phyloP scores from a whole-genome alignment of 768 basidiomycete species.

The Strobilomyces echinocephalus region DNA sequence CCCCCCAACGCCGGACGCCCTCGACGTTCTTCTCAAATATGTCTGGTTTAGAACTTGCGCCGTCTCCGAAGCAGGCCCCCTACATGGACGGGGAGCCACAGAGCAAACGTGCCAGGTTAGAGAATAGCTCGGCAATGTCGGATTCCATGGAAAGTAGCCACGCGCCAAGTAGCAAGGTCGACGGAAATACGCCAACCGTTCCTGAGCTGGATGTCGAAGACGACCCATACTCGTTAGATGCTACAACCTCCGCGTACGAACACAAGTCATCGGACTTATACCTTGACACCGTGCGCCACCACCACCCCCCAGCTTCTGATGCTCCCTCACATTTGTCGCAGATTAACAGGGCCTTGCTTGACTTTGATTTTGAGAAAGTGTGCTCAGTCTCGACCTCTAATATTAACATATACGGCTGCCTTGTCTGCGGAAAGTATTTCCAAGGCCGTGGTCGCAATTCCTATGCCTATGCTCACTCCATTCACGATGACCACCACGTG shows the following conservation, averaged over 20 bases:
- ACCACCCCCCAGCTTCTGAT: constrained; percentile 11
- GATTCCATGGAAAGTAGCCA: constrained; percentile 27
- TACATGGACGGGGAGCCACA: constrained; percentile 23
- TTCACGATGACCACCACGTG: constrained; percentile 97
- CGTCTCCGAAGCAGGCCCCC: constrained; percentile 4
- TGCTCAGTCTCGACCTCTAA: constrained; percentile 96
- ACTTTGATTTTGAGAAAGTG: constrained; percentile 99
- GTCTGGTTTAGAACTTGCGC: constrained; percentile 9
- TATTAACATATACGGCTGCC: constrained; percentile 96
- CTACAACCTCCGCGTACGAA: constrained; percentile 21
- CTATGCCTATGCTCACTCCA: constrained; percentile 94
- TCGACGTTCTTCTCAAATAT: constrained; percentile 9
- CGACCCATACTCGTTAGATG: constrained; percentile 27
- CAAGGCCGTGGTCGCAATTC: constrained; percentile 93
- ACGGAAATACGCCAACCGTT: constrained; percentile 29
- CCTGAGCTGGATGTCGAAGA: constrained; percentile 22
- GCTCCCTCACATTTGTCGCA: constrained; percentile 33
- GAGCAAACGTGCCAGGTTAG: constrained; percentile 27
- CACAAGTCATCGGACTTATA: constrained; percentile 77
- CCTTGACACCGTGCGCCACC: constrained; percentile 77
- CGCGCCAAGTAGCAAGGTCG: constrained; percentile 15
- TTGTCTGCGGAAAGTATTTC: constrained; percentile 98
- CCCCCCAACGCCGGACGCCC: background rate
- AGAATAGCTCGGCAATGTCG: constrained; percentile 4
- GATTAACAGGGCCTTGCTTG: constrained; percentile 87